Base-by-base conservation (phyloP, 192 early-diverging fungal species). In the Endogone sp. region DNA sequence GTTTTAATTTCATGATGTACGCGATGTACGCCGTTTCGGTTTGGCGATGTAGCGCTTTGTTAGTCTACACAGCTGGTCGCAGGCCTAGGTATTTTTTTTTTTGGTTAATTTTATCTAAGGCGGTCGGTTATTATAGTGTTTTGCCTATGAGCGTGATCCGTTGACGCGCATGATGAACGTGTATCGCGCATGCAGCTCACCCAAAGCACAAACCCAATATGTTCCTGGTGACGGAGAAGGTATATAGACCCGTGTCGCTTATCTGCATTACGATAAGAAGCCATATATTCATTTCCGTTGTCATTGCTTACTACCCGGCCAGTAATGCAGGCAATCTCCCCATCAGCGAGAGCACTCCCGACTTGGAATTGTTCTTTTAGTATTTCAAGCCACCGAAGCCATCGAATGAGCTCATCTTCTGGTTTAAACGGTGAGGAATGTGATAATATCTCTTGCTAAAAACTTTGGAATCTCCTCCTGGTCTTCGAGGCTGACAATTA, bases 381-480 rank as follows among this genome's bases (percentile, higher is more conserved):
- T 66, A 66, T 22, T 24, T 66, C 44, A 27, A 66, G 37, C 54
- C 65, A 11, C 54, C 65, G 65, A 66, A 66, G 27, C 54, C 37
- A 3, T 66, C 65, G 29, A 4, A 66, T 37, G 44, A 66, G 16
- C 29, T 66, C 25, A 66, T 66, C 37, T 66, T 66, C 9, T 66
- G 65, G 65, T 56, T 56, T 22, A 66, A 66, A n/a, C 30, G 65
- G 6, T 49, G 65, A 54, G 54, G 25, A 13, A 16, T 49, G 16
- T 66, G 29, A 49, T 16, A 1, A 49, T 49, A 0, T 28, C 24
- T 66, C 37, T 10, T 56, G 26, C 54, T 27, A 49, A 10, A 49
- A 11, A 44, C 6, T 44, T 44, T 4, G 6, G 13, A 6, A 49
- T 6, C 9, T 49, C 0, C 16, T 16, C 6, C 16, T 6, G 1